Evolutionary conservation across 352 stramenopile genomes (phyloP).

Genomic region (Phytopythium vexans): DNA sequence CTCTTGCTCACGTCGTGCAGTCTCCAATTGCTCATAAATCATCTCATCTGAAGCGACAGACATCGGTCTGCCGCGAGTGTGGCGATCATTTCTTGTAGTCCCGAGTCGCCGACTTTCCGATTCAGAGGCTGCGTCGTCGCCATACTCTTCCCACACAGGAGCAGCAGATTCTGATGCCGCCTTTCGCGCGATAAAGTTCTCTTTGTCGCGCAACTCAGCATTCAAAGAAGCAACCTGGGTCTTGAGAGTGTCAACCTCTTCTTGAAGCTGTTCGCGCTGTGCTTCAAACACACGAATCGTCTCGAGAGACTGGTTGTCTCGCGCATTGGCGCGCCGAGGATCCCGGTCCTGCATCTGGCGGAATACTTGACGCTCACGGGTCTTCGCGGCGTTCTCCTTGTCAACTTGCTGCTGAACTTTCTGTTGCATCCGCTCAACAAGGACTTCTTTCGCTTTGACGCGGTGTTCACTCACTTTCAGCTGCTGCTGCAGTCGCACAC

Average conservation of each 20-base stretch:
- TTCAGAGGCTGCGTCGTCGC: slow-evolving; percentile 3
- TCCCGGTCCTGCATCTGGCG: slow-evolving; percentile 66
- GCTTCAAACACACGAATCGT: slow-evolving; percentile 68
- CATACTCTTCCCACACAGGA: slow-evolving; percentile 23
- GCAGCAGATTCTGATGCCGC: slow-evolving; percentile 8
- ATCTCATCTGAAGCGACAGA: slow-evolving; percentile 59
- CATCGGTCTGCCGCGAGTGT: slow-evolving; percentile 1
- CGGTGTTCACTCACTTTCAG: slow-evolving; percentile 85
- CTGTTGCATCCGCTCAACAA: slow-evolving; percentile 76
- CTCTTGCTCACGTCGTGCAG: slow-evolving; percentile 71
- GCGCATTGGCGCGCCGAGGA: slow-evolving; percentile 43
- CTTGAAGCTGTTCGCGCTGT: slow-evolving; percentile 66
- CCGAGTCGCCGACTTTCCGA: slow-evolving; percentile 1
- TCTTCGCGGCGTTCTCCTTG: slow-evolving; percentile 63
- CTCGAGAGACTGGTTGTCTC: slow-evolving; percentile 68
- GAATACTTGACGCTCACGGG: slow-evolving; percentile 55
- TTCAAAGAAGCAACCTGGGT: slow-evolving; percentile 58
- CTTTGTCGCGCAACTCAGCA: slow-evolving; percentile 73
- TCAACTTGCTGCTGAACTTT: slow-evolving; percentile 81
- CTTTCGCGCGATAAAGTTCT: slow-evolving; percentile 61
- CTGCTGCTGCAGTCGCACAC: slow-evolving; percentile 72
- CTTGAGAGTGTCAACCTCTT: slow-evolving; percentile 68
- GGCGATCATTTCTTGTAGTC: not conserved
- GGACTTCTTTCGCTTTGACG: slow-evolving; percentile 82
- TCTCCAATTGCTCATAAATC: slow-evolving; percentile 72